These are phyloP conservation scores for Nadsonia commutata DNA, from an alignment of 1,139 yeast genomes.

Conservation along the genomic window DNA sequence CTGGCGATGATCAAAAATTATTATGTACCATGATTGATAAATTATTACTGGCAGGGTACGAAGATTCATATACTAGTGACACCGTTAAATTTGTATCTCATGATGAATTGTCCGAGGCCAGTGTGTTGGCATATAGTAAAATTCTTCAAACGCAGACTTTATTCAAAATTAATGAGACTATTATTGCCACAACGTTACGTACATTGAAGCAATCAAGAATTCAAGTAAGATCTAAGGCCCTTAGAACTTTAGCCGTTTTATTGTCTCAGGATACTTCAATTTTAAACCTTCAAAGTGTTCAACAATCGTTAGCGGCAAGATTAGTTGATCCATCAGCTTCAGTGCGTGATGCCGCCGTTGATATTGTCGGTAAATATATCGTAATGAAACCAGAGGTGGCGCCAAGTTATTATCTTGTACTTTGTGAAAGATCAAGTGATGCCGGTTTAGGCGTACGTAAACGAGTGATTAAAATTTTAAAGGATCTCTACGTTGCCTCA, in stretches of 20 bases:
- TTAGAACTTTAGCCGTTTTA: slow-evolving; percentile 39
- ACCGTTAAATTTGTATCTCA: neutral
- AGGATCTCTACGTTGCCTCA: slow-evolving; percentile 32
- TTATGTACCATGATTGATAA: neutral
- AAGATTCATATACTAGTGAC: slow-evolving; percentile 5
- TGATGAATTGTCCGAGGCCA: slow-evolving; percentile 3
- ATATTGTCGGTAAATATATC: slow-evolving; percentile 42
- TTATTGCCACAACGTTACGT: slow-evolving; percentile 34
- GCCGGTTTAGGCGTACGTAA: slow-evolving; percentile 52
- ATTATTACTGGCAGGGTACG: neutral
- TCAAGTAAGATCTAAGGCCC: slow-evolving; percentile 50
- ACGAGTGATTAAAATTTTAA: slow-evolving; percentile 41
- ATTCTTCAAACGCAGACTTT: slow-evolving; percentile 20
- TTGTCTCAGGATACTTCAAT: slow-evolving; percentile 39
- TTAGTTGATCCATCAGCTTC: slow-evolving; percentile 50
- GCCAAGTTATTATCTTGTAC: slow-evolving; percentile 33
- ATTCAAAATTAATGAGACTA: slow-evolving; percentile 34
- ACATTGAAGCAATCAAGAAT: slow-evolving; percentile 39
- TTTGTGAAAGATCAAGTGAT: slow-evolving; percentile 40
- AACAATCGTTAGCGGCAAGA: slow-evolving; percentile 35
- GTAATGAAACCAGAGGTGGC: slow-evolving; percentile 30
- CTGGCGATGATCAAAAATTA: slow-evolving; percentile 1
- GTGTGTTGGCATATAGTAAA: slow-evolving; percentile 6
- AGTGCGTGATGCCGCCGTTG: slow-evolving; percentile 65
- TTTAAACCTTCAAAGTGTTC: slow-evolving; percentile 35